A percentile compares a stretch with the other conserved stretches of the same genome.
These are phyloP conservation scores for Aspergillus neotritici DNA, from an alignment of 2,329 filamentous ascomycete genomes.

Conservation along the genomic window DNA sequence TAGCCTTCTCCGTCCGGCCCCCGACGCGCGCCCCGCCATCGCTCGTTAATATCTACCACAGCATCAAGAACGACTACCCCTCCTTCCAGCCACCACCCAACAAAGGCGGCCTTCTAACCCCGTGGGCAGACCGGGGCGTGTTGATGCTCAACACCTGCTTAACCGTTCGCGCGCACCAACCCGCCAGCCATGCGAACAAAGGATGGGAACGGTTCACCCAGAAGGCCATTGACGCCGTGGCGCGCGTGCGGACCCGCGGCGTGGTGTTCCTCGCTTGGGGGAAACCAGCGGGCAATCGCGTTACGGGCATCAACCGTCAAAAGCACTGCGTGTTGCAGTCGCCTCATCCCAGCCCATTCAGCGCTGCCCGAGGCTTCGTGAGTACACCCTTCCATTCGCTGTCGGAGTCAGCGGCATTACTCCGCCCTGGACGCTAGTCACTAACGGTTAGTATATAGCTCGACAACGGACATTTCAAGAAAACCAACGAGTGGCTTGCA, in stretches of 20 bases:
- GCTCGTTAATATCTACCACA: conserved; percentile 87
- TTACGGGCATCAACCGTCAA: conserved; percentile 63
- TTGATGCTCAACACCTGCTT: conserved; percentile 91
- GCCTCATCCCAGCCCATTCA: conserved; percentile 90
- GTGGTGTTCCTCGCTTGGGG: conserved; percentile 98
- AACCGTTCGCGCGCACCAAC: conserved; percentile 82
- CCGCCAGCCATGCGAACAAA: conserved; percentile 76
- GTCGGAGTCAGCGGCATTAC: background rate
- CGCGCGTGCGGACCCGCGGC: conserved; percentile 66
- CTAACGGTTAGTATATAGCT: conserved; percentile 26
- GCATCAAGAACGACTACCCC: conserved; percentile 82
- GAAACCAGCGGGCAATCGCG: conserved; percentile 71
- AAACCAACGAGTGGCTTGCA: conserved; percentile 62
- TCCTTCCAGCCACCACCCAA: conserved; percentile 68
- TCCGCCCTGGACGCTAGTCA: background rate
- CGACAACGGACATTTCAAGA: conserved; percentile 43
- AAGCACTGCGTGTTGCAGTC: conserved; percentile 78
- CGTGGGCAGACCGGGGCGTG: conserved; percentile 91
- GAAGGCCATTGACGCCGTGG: conserved; percentile 80
- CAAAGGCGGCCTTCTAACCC: conserved; percentile 74
- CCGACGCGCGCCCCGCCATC: conserved; percentile 85
- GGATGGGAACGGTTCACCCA: conserved; percentile 96
- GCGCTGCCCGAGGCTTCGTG: conserved; percentile 72
- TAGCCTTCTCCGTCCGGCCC: conserved; percentile 89
- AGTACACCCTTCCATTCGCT: conserved; percentile 26